A percentile compares a stretch with the other conserved stretches of the same genome.
Evolutionary conservation across 495 filamentous ascomycete genomes (phyloP).

Genomic region (Aspergillus asperescens): DNA sequence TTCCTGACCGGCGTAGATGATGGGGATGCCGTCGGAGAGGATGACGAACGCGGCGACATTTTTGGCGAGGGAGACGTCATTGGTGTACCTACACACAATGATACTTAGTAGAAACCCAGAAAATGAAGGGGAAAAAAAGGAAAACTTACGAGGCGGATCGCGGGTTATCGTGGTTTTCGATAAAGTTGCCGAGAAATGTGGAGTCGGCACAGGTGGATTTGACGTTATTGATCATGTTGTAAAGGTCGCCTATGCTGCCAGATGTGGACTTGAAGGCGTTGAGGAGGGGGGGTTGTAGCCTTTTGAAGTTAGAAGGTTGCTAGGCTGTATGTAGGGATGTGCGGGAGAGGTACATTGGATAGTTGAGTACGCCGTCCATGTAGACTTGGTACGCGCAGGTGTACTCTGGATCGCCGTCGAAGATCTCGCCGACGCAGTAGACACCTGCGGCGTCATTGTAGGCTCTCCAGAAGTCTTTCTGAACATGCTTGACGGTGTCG

Average conservation of each 20-base stretch:
- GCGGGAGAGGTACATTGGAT: conserved; percentile 32
- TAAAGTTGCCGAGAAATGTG: conserved; percentile 64
- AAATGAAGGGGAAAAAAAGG: not conserved
- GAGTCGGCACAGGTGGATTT: conserved; percentile 53
- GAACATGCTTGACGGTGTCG: conserved; percentile 69
- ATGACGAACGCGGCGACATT: conserved; percentile 69
- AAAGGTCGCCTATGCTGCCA: conserved; percentile 55
- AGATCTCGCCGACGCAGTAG: conserved; percentile 66
- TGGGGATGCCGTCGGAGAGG: conserved; percentile 63
- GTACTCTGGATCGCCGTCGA: conserved; percentile 54
- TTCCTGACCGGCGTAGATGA: conserved; percentile 68
- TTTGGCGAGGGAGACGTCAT: conserved; percentile 50
- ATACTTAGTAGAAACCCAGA: not conserved
- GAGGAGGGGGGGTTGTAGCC: conserved; percentile 54
- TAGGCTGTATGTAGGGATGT: not conserved
- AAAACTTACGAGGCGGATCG: conserved; percentile 55
- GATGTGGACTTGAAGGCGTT: conserved; percentile 55
- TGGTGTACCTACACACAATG: conserved; percentile 35
- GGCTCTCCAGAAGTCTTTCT: conserved; percentile 61
- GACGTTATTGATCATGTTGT: conserved; percentile 53
- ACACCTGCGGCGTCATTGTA: conserved; percentile 64
- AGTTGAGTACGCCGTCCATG: conserved; percentile 63
- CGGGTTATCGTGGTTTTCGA: conserved; percentile 75
- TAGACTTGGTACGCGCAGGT: conserved; percentile 61
- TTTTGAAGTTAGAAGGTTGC: not conserved